These are phyloP conservation scores for Podaxis sp. DNA, from an alignment of 768 basidiomycete genomes.

Conservation along the genomic window DNA sequence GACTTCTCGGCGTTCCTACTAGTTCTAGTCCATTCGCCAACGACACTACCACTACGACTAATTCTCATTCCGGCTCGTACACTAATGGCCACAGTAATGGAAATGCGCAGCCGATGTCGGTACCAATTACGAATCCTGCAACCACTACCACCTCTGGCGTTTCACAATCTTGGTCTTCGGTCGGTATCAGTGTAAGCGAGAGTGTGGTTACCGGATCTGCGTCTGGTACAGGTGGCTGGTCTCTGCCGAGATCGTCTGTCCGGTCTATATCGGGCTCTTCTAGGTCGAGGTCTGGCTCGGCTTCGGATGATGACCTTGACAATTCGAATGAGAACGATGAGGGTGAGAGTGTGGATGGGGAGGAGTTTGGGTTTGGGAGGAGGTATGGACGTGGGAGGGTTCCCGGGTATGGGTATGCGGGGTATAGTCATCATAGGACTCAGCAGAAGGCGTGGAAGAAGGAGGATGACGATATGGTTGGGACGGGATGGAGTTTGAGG, in stretches of 20 bases:
- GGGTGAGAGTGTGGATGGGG: constrained; percentile 26
- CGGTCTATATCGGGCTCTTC: constrained; percentile 41
- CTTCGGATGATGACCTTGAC: constrained; percentile 25
- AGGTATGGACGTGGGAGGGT: constrained; percentile 13
- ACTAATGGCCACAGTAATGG: constrained; percentile 1
- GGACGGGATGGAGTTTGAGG: constrained; percentile 36
- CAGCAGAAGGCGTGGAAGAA: constrained; percentile 31
- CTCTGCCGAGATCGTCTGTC: constrained; percentile 54
- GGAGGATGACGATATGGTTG: constrained; percentile 40
- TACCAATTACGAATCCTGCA: constrained; percentile 28
- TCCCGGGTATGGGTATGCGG: constrained; percentile 17
- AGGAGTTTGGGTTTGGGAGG: constrained; percentile 19
- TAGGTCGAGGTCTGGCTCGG: constrained; percentile 31
- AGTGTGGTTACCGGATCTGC: constrained; percentile 12
- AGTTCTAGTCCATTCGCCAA: constrained; percentile 19
- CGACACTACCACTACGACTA: too few relatives aligned
- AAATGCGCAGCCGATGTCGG: constrained; percentile 27
- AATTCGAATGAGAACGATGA: constrained; percentile 35
- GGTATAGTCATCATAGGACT: constrained; percentile 19
- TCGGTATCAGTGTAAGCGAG: constrained; percentile 12
- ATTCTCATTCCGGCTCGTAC: background rate
- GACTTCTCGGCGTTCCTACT: constrained; percentile 43
- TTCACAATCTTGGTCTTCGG: constrained; percentile 25
- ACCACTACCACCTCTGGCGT: background rate
- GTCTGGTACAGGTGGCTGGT: constrained; percentile 40